Base-by-base conservation (phyloP, 169 alveolate species). In the Hepatocystis sp. region DNA sequence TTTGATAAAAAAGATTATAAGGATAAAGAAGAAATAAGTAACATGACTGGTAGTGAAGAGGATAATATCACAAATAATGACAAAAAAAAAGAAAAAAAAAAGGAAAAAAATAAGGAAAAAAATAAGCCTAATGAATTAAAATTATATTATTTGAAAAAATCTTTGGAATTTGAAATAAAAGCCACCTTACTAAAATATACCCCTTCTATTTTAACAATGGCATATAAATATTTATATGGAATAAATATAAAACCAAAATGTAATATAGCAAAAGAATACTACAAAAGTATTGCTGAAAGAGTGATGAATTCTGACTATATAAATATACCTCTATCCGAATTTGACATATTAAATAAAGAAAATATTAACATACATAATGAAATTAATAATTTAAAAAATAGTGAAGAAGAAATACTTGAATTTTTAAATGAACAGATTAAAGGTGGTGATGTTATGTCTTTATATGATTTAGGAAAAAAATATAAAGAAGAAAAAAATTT, bases 371-470 rank as follows among this genome's bases (percentile, higher is more conserved):
- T 81, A 11, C 89, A 81, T 23, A 81, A 49, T 63, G 89, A 81
- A 81, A 81, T 81, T 1, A 81, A 51, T 4, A 63, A 81, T 19
- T 34, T 81, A 40, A 46, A 63, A 65, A 66, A 81, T 63, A 81
- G 63, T 53, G 89, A 81, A 66, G 89, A 81, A 40, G 89, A 81
- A 4, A 53, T 81, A 25, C 25, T 81, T 7, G 89, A 81, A 36
- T 81, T 61, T 30, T 42, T 81, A 49, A 81, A 81, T 23, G 89
- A 81, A 10, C 89, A 81, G 42, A 63, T 81, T 32, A 60, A 63
- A 40, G 89, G 89, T 17, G 89, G 89, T 1, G 89, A 81, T 49
- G 84, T 81, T 0, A 81, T 81, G 89, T 81, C 89, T 17, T 39
- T 81, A 84, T 81, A 81, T 36, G 89, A 81, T 8, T 51, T 81